Conservation (phyloP, 108 stramenopile species). For the Thalassiosira profunda region DNA sequence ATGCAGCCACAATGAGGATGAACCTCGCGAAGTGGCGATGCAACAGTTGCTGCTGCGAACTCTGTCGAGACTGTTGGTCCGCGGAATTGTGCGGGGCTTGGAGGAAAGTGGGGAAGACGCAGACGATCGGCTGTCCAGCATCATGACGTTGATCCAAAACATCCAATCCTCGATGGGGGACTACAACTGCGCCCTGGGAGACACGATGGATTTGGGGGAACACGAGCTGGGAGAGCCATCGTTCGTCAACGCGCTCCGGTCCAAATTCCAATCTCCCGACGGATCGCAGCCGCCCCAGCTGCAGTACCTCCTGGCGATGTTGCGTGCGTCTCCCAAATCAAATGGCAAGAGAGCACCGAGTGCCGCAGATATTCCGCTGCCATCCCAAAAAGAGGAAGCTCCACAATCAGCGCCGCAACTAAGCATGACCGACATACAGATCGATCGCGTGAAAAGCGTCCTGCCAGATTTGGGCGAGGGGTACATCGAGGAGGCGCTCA, state of each 20-base stretch:
- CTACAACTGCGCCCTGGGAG: slow-evolving; percentile 34
- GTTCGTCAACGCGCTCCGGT: slow-evolving; percentile 20
- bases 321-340: slow-evolving; percentile 20
- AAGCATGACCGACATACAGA: slow-evolving; percentile 43
- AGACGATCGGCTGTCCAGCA: slow-evolving; percentile 28
- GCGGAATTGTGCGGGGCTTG: background rate
- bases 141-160: slow-evolving; percentile 36
- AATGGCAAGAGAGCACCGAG: slow-evolving; percentile 2
- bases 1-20: background rate
- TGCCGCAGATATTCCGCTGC: background rate
- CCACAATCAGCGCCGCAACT: slow-evolving; percentile 7
- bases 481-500: slow-evolving; percentile 79
- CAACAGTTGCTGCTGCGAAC: slow-evolving; percentile 15
- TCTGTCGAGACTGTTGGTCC: slow-evolving; percentile 16
- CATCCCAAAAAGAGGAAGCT: background rate
- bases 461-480: slow-evolving; percentile 84
- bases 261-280: slow-evolving; percentile 16
- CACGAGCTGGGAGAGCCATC: background rate
- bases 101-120: slow-evolving; percentile 8
- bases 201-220: slow-evolving; percentile 38
- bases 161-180: slow-evolving; percentile 34
- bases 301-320: slow-evolving; percentile 39
- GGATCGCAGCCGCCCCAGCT: slow-evolving; percentile 31
- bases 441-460: slow-evolving; percentile 42
- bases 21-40: background rate